Evolutionary conservation across 257 asterid genomes (phyloP).

Genomic region (Oldenlandia corymbosa): DNA sequence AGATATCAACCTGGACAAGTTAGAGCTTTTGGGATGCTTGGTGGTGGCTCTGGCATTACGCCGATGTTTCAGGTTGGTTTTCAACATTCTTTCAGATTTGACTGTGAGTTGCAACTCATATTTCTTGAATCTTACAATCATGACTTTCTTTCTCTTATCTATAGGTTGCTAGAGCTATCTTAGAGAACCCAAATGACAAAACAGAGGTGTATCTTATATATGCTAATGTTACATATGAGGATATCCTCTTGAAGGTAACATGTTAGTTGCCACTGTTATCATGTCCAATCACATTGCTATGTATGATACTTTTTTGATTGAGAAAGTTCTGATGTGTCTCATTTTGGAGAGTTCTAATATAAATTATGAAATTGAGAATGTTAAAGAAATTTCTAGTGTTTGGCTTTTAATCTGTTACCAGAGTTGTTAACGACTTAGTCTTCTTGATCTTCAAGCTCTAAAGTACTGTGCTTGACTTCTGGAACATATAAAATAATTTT

Average conservation of each 20-base stretch:
- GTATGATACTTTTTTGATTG: background rate
- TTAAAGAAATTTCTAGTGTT: no score
- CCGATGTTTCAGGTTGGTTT: conserved; percentile 46
- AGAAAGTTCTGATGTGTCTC: background rate
- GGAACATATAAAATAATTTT: background rate
- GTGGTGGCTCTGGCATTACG: conserved; percentile 52
- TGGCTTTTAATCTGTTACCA: background rate
- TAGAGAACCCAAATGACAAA: conserved; percentile 69
- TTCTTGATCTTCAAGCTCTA: background rate
- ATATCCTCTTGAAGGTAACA: conserved; percentile 82
- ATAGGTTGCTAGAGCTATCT: conserved; percentile 88
- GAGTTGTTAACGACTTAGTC: background rate
- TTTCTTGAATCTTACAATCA: background rate
- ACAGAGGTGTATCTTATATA: conserved; percentile 80
- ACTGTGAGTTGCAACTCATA: background rate
- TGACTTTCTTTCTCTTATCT: conserved; percentile 13
- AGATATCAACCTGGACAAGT: conserved; percentile 42
- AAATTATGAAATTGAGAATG: no score
- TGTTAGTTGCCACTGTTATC: background rate
- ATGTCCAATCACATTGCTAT: background rate
- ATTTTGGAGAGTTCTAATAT: background rate
- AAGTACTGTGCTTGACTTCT: background rate
- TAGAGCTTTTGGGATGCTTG: conserved; percentile 50
- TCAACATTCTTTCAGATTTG: background rate
- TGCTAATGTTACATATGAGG: conserved; percentile 85